Evolutionary conservation across 495 filamentous ascomycete genomes (phyloP), one percentile per base, ranked within the genome.

Genomic region (Haplographium delicatum): DNA sequence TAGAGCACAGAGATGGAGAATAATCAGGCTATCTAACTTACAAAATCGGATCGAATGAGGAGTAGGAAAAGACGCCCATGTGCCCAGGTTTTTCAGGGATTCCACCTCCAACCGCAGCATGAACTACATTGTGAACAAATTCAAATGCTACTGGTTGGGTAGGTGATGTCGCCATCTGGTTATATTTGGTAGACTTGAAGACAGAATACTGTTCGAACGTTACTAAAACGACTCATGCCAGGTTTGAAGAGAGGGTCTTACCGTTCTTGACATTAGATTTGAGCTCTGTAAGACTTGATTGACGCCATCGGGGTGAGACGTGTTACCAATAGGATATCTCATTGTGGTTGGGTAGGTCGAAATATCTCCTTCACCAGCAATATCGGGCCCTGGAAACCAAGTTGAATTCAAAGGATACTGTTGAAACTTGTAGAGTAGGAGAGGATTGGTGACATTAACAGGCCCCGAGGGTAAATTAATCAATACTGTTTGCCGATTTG

Each of bases 21-120:
- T 13, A 5, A 11, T 5, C 5, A 16, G 33, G 33, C 5, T 15
- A n/a, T n/a, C n/a, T n/a, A 16, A 35, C 13, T 7, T 7, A 35
- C 33, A 89, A 89, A 35, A 87, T 71, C 0, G 86, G 85, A 57
- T 89, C 86, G 54, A 85, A 88, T n/a, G 78, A 76, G 3, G 86
- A 80, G 53, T 79, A 84, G 0, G 74, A 73, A 15, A 83, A 67
- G 49, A 72, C 72, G 2, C 71, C 67, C 81, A 88, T 84, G 58
- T 87, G 82, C 0, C 84, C 82, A n/a, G 68, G 13, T 8, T 18
- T 19, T 1, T 18, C 16, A 3, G 40, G 40, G 40, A n/a, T 44
- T 20, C 26, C 23, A 20, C 68, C 66, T 5, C 82, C 73, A 5
- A 73, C 72, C 6, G 64, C 50, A 23, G 44, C 57, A 52, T 86